These are phyloP conservation scores for Apiotrichum domesticum DNA, from an alignment of 1,284 basidiomycete genomes.

Conservation along the genomic window DNA sequence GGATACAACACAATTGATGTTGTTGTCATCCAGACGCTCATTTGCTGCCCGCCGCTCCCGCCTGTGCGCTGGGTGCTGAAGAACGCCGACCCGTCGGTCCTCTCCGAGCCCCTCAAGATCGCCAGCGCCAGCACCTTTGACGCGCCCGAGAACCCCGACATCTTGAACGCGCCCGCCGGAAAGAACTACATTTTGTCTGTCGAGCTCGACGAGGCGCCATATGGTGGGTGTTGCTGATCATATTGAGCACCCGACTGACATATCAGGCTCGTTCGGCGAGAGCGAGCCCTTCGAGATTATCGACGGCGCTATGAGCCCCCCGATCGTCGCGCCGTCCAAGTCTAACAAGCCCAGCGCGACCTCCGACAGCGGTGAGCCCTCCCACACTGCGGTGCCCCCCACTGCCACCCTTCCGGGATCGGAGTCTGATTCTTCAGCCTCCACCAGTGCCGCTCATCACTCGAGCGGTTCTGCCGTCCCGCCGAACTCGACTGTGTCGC, in stretches of 20 bases:
- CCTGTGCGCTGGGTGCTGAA: not conserved
- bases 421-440: no score
- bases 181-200: not conserved
- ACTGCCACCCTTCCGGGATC: no score
- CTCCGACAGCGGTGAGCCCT: not conserved
- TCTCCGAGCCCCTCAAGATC: not conserved
- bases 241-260: not conserved
- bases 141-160: not conserved
- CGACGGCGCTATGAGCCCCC: not conserved
- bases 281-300: not conserved
- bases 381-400: not conserved
- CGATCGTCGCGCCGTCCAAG: not conserved
- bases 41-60: constrained; percentile 1
- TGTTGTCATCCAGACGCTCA: not conserved
- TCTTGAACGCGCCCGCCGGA: not conserved
- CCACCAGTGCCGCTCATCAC: no score
- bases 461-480: no score
- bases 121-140: not conserved
- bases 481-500: no score
- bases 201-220: not conserved
- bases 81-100: not conserved
- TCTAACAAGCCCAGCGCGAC: no score
- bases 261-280: not conserved
- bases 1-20: not conserved
- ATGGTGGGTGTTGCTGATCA: not conserved